phyloP scores from a whole-genome alignment of 2,329 filamentous ascomycete genomes.

The Stemphylium beticola region DNA sequence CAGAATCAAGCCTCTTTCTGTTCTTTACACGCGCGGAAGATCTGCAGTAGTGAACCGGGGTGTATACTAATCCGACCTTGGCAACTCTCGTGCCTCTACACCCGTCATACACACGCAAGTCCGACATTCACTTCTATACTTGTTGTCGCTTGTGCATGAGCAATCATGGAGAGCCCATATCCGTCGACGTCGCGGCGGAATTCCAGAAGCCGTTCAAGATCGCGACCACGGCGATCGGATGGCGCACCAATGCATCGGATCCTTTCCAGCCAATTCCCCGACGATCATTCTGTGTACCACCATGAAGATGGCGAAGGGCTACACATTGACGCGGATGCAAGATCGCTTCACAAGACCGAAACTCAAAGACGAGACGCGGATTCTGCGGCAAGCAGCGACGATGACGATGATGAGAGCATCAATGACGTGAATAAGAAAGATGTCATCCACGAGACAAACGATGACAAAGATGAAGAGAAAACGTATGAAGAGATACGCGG shows the following conservation, averaged over 20 bases:
- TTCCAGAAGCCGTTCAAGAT: conserved; percentile 33
- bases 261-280: conserved; percentile 40
- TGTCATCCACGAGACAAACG: conserved; percentile 19
- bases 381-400: conserved; percentile 3
- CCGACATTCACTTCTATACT: too few species aligned
- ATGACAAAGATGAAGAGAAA: conserved; percentile 15
- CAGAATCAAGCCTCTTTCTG: too few species aligned
- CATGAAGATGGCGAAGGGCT: conserved; percentile 38
- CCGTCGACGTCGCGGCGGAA: background rate
- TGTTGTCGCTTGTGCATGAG: too few species aligned
- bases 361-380: conserved; percentile 25
- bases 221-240: conserved; percentile 27
- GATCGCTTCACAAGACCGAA: conserved; percentile 34
- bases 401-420: conserved; percentile 17
- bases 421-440: conserved; percentile 15
- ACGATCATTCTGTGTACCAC: conserved; percentile 46
- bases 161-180: too few species aligned
- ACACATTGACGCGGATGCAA: conserved; percentile 27
- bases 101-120: too few species aligned
- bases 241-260: conserved; percentile 34
- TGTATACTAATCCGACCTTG: too few species aligned
- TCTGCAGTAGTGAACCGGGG: too few species aligned
- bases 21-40: too few species aligned
- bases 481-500: conserved; percentile 37
- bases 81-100: too few species aligned